Base-by-base conservation (phyloP, 352 stramenopile genomes). In the Albugo candida region DNA sequence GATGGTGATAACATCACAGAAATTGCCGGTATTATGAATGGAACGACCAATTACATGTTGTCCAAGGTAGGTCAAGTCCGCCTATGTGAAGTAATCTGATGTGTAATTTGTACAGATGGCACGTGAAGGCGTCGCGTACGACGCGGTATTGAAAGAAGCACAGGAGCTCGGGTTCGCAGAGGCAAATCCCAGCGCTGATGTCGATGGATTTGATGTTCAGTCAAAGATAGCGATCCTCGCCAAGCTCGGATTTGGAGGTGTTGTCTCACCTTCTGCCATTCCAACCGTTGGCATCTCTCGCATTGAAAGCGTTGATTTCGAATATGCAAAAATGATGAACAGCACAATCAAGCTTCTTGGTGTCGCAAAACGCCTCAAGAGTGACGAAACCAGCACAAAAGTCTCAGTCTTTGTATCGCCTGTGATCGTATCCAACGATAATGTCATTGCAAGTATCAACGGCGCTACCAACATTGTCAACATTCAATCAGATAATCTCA, bases 11-110 rank as follows among this genome's bases (percentile, higher is more conserved):
- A 70, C 34, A 95, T 98, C 63, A 82, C 78, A 12, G 77, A 92
- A 53, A 78, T 97, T 51, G 83, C 81, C 35, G 93, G 93, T 18
- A 97, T 98, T 60, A 93, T 95, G 72, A 98, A 98, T 64, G 93
- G 93, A 41, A 97, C 92, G 8, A 98, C 92, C 45, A 98, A 98
- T 67, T 98, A 95, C 70, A 97, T 98, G 82, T 61, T 98, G 38
- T 94, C 81, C 42, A 97, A 97, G 52, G 53, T 60, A 48, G 16
- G 13, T 51, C 37, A 10, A 8, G 2, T 11, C 42, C 11, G 11
- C 14, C 35, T 16, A 6, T 18, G 42, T 21, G 8, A 24, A 43
- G 17, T 10, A 35, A 38, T 16, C 31, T 13, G 12, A 27, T 49
- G 11, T 59, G 3, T 19, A 3, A 24, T 19, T 3, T n/a, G n/a